Base-by-base conservation (phyloP, 805 yeast genomes). In the Lipomyces japonicus region DNA sequence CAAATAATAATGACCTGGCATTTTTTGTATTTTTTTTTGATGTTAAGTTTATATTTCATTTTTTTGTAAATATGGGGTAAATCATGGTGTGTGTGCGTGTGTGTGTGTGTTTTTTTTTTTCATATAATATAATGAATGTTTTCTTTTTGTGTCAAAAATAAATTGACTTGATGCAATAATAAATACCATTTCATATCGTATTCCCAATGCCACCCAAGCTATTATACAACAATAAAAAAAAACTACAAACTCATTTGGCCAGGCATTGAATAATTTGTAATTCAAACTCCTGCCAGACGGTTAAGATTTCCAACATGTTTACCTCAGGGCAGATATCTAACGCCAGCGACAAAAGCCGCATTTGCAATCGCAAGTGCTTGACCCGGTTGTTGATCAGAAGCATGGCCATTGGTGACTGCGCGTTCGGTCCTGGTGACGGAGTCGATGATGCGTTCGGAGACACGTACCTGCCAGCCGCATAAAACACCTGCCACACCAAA, bases 381-480 rank as follows among this genome's bases (percentile, higher is more conserved):
- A 66, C 62, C 9, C 76, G 74, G 2, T 64, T 64, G 37, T 66
- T 70, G 24, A 68, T 59, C 79, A 39, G 52, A 37, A 39, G 9
- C 16, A 24, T 26, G 46, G 42, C 43, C 46, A 42, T 35, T n/a
- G 48, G 48, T 9, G 46, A 24, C 9, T 38, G 26, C 1, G 37
- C 40, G 5, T 23, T 10, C n/a, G 42, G 19, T 6, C 32, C 34
- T 7, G 50, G 51, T 25, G 53, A 47, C 18, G 55, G 52, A 24
- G 37, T 19, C 2, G 42, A 19, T 1, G 45, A 39, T 16, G 79
- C 72, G 22, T 65, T 65, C 5, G 79, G 77, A 18, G 78, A 72
- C 28, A 67, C 61, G 64, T 64, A 76, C 65, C 84, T 83, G 2
- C 86, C 85, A 2, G 84, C 81, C 59, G 86, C 95, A 60, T 81